Evolutionary conservation across 2,329 filamentous ascomycete species (phyloP).

Genomic region (Sporothrix schenckii): DNA sequence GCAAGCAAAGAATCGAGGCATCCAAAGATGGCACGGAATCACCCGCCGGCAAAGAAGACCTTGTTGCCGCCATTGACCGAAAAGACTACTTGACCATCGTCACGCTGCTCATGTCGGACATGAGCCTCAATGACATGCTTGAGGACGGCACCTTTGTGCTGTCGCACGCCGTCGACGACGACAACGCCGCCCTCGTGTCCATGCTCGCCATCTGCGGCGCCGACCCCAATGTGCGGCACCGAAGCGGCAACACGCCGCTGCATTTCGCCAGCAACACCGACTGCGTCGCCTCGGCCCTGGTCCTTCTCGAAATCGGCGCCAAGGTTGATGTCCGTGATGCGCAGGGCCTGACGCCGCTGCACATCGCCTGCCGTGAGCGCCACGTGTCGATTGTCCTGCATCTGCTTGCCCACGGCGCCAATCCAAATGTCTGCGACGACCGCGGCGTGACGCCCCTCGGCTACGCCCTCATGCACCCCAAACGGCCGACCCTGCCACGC

Average conservation of each 20-base stretch:
- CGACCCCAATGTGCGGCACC: conserved; percentile 32
- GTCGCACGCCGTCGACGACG: conserved; percentile 24
- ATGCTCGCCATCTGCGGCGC: conserved; percentile 32
- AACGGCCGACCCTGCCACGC: not conserved
- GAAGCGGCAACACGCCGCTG: conserved; percentile 37
- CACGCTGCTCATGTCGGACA: conserved; percentile 29
- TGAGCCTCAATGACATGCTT: conserved; percentile 24
- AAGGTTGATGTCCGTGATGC: conserved; percentile 37
- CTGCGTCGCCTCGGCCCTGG: conserved; percentile 35
- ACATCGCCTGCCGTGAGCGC: conserved; percentile 46
- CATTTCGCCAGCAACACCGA: conserved; percentile 38
- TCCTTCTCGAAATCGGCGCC: conserved; percentile 37
- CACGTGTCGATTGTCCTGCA: conserved; percentile 42
- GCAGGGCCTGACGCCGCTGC: conserved; percentile 38
- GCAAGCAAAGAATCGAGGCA: too few species aligned
- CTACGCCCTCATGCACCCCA: conserved; percentile 26
- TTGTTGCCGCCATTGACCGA: conserved; percentile 23
- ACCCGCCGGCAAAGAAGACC: conserved; percentile 19
- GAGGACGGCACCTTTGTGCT: conserved; percentile 26
- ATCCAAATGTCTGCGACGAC: conserved; percentile 42
- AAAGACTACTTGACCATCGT: conserved; percentile 26
- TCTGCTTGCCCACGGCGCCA: conserved; percentile 42
- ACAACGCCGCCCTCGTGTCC: conserved; percentile 28
- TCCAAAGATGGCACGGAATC: not conserved
- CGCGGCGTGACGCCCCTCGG: conserved; percentile 44